Evolutionary conservation across 345 rosid genomes (phyloP).

Genomic region (Trapa bicornis): DNA sequence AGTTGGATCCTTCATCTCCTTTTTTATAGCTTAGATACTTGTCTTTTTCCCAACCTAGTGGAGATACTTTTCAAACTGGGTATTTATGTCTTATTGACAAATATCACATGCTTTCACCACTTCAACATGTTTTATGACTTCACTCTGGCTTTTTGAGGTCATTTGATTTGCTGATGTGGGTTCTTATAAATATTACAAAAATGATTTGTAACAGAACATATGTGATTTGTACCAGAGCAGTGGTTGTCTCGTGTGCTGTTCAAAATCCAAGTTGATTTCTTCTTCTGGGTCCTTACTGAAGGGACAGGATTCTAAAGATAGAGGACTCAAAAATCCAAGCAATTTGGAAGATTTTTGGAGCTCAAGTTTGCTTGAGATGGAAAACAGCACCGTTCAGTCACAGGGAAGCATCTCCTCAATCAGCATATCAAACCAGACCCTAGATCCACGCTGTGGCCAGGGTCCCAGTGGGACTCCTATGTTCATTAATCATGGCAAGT

Average conservation of each 20-base stretch:
- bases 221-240: constrained; percentile 75
- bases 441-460: constrained; percentile 25
- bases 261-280: constrained; percentile 21
- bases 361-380: constrained; percentile 58
- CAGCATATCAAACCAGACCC: constrained; percentile 37
- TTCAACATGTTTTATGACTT: neutral
- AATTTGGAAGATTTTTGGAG: constrained; percentile 53
- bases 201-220: constrained; percentile 11
- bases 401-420: constrained; percentile 62
- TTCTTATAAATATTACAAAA: constrained; percentile 15
- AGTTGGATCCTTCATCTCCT: too few species aligned
- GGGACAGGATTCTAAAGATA: constrained; percentile 14
- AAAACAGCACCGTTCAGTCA: constrained; percentile 41
- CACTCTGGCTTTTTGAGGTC: neutral
- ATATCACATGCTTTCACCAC: too few species aligned
- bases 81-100: too few species aligned
- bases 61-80: neutral
- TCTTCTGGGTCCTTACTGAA: constrained; percentile 22
- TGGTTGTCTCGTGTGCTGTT: constrained; percentile 72
- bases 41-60: too few species aligned
- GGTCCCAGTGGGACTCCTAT: constrained; percentile 32
- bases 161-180: constrained; percentile 1
- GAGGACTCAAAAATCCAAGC: constrained; percentile 25
- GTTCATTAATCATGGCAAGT: constrained; percentile 62
- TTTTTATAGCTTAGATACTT: too few species aligned